These are phyloP conservation scores for Moesziomyces antarcticus DNA, from an alignment of 1,284 basidiomycete species.

Conservation along the genomic window DNA sequence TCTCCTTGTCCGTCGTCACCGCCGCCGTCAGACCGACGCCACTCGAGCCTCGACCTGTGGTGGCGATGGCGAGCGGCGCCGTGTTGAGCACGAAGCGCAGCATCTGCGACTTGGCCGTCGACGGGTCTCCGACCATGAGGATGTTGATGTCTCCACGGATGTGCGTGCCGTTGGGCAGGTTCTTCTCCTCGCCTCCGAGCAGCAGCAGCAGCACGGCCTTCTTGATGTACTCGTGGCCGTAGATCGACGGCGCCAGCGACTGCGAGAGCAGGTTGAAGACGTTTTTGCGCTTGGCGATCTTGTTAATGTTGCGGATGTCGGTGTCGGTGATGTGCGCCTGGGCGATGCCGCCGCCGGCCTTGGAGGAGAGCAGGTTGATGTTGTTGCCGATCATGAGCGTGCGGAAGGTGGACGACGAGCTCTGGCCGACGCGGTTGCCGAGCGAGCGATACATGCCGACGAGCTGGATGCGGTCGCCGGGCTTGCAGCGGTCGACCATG, in stretches of 20 bases:
- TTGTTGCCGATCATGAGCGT: constrained; percentile 96
- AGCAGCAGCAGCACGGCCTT: constrained; percentile 90
- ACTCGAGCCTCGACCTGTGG: constrained; percentile 94
- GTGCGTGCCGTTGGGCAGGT: constrained; percentile 95
- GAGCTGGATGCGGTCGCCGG: constrained; percentile 95
- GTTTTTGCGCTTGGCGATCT: constrained; percentile 82
- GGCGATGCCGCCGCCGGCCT: constrained; percentile 94
- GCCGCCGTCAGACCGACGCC: constrained; percentile 99
- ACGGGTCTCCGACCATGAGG: constrained; percentile 99
- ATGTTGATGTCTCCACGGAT: constrained; percentile 99
- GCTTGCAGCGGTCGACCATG: constrained; percentile 95
- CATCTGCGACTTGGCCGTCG: constrained; percentile 96
- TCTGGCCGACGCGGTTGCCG: constrained; percentile 78
- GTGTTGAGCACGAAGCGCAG: constrained; percentile 95
- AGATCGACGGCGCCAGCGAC: constrained; percentile 97
- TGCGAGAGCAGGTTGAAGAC: constrained; percentile 90
- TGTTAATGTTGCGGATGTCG: constrained; percentile 97
- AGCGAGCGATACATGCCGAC: constrained; percentile 95
- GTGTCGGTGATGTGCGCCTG: constrained; percentile 91
- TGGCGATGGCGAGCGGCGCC: constrained; percentile 96
- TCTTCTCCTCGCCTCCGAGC: constrained; percentile 97
- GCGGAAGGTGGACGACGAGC: constrained; percentile 83
- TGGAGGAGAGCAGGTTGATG: constrained; percentile 93
- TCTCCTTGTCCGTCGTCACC: constrained; percentile 97
- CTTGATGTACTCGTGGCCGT: constrained; percentile 95